phyloP scores from a whole-genome alignment of 768 basidiomycete genomes.

The Crucibulum laeve region DNA sequence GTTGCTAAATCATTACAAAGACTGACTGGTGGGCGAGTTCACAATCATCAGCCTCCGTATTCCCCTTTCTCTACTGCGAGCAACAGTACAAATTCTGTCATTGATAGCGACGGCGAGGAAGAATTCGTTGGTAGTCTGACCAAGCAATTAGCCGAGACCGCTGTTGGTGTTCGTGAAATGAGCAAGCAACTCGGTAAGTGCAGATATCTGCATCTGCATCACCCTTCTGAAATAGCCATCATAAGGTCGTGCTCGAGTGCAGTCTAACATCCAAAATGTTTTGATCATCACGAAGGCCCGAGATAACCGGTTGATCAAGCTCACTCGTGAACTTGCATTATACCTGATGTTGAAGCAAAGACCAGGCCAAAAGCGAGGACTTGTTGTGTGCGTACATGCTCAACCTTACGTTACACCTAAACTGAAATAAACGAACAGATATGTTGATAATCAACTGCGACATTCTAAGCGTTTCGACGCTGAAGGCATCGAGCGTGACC shows the following conservation, averaged over 20 bases:
- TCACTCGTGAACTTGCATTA: conserved; percentile 90
- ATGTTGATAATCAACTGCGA: conserved; percentile 90
- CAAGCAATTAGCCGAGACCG: conserved; percentile 92
- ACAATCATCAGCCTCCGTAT: not conserved
- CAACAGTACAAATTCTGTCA: conserved; percentile 11
- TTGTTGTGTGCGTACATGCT: conserved; percentile 67
- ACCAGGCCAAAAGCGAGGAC: conserved; percentile 61
- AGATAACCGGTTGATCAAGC: conserved; percentile 92
- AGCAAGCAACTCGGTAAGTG: conserved; percentile 91
- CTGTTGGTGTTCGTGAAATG: conserved; percentile 96
- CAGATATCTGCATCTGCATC: conserved; percentile 1
- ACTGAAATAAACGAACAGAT: conserved; percentile 44
- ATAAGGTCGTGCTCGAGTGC: conserved; percentile 86
- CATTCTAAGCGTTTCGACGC: conserved; percentile 93
- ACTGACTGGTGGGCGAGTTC: conserved; percentile 1
- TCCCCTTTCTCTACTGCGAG: conserved; percentile 4
- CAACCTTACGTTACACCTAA: conserved; percentile 10
- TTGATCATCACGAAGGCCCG: conserved; percentile 97
- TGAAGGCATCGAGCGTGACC: conserved; percentile 75
- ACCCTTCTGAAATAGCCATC: conserved; percentile 9
- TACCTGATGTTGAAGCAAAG: conserved; percentile 92
- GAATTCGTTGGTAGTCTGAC: conserved; percentile 78
- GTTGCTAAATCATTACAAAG: conserved; percentile 41
- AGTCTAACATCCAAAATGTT: conserved; percentile 87
- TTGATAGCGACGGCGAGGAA: conserved; percentile 51